Evolutionary conservation across 345 rosid genomes (phyloP).

Genomic region (Jatropha curcas): DNA sequence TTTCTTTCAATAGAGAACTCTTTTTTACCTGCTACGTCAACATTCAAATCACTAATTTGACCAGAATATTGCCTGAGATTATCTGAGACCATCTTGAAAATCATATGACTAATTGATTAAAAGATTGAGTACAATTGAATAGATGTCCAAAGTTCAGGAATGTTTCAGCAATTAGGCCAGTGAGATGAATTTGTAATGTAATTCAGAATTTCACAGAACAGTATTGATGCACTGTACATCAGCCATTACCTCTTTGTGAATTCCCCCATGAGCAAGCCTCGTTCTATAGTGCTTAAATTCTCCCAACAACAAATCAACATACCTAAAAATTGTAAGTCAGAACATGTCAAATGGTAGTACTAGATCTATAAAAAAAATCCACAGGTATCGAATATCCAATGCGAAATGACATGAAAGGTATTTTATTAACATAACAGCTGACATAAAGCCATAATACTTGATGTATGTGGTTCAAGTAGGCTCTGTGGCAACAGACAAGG

Average conservation of each 20-base stretch:
- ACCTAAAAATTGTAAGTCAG: slow-evolving; percentile 48
- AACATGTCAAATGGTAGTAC: not conserved
- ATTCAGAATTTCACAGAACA: slow-evolving; percentile 7
- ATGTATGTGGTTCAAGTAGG: not conserved
- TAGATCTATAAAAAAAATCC: not conserved
- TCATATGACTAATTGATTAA: too few species aligned
- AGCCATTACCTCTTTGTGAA: slow-evolving; percentile 73
- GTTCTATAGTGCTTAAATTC: slow-evolving; percentile 94
- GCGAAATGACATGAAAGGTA: not conserved
- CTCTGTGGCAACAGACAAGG: not conserved
- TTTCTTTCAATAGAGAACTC: too few species aligned
- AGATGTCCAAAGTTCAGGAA: too few species aligned
- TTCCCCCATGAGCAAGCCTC: slow-evolving; percentile 90
- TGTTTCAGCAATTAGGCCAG: too few species aligned
- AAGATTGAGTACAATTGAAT: too few species aligned
- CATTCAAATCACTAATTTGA: too few species aligned
- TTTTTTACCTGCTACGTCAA: too few species aligned
- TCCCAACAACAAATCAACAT: slow-evolving; percentile 92
- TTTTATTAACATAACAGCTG: not conserved
- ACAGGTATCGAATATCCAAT: not conserved
- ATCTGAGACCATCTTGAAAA: too few species aligned
- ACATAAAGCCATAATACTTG: not conserved
- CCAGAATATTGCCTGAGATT: too few species aligned
- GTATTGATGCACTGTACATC: not conserved
- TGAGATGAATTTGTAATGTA: not conserved